Evolutionary conservation across 257 asterid genomes (phyloP), one percentile per base, ranked within the genome.

Genomic region (Paulownia fortunei): DNA sequence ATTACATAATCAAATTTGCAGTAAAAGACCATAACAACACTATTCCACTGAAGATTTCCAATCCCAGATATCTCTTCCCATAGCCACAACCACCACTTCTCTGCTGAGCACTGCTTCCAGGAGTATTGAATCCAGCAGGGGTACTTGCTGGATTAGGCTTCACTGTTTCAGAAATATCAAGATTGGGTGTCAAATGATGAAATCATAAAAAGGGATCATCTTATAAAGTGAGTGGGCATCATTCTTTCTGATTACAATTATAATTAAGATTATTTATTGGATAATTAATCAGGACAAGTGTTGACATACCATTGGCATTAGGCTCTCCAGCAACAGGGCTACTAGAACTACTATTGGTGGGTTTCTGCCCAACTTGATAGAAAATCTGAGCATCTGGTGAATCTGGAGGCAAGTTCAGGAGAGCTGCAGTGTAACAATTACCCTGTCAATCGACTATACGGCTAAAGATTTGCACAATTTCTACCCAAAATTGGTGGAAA

Each of bases 321-420:
- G 86, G 84, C 2, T 81, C 89, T 71, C 78, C 83, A 1, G 82
- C 82, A 11, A 12, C 24, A 26, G 85, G 83, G 55, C 87, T 81
- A 41, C 76, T 63, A 13, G 75, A 69, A 44, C 68, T 68, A 37
- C 41, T 54, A 39, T 61, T 81, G 55, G 69, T 65, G 27, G 92
- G 54, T 11, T 74, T 71, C 24, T 67, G 36, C 51, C 84, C 87
- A 42, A 76, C 34, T 64, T 86, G 92, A 73, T 91, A 89, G 87
- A 89, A 93, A 10, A 89, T 68, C 73, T 93, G 92, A 51, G 98
- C 97, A 1, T 89, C 98, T 12, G 97, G 88, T 62, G 98, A 93
- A 78, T 93, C 83, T 0, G 96, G 96, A 60, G 90, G 87, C 91
- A 93, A 75, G 76, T 89, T 89, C 21, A 93, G 91, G 36, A 91